phyloP scores from a whole-genome alignment of 176 grass and related monocot genomes.

The Hyparrhenia diplandra region DNA sequence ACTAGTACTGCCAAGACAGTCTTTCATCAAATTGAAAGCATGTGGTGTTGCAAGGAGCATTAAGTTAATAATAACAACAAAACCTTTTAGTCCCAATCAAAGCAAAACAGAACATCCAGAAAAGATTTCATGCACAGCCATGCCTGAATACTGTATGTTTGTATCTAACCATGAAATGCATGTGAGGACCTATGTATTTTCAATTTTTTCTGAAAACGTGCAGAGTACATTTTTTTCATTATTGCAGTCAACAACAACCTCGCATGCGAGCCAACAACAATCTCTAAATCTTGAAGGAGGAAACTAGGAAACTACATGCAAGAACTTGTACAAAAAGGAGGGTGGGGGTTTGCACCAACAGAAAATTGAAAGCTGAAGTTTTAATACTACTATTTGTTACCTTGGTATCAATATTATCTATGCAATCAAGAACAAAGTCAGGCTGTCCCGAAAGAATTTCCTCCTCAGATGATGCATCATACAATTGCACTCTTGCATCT shows the following conservation, averaged over 20 bases:
- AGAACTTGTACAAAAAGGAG: neutral
- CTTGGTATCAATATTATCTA: conserved; percentile 98
- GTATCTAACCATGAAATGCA: neutral
- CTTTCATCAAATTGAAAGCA: conserved; percentile 3
- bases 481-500: conserved; percentile 89
- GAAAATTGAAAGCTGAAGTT: neutral
- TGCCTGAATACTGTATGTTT: neutral
- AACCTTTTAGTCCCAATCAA: neutral
- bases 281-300: no score
- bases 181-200: neutral
- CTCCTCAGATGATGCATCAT: conserved; percentile 65
- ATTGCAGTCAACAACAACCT: no score
- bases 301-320: no score
- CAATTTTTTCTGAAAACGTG: neutral
- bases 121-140: neutral
- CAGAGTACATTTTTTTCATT: neutral
- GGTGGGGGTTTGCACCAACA: neutral
- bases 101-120: neutral
- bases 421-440: conserved; percentile 99
- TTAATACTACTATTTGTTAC: conserved; percentile 32
- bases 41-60: neutral
- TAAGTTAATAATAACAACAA: neutral
- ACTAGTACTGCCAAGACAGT: neutral
- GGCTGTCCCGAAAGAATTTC: conserved; percentile 91
- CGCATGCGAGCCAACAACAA: neutral